These are phyloP conservation scores for Rosa rugosa DNA, from an alignment of 306 rosid genomes.

Conservation along the genomic window DNA sequence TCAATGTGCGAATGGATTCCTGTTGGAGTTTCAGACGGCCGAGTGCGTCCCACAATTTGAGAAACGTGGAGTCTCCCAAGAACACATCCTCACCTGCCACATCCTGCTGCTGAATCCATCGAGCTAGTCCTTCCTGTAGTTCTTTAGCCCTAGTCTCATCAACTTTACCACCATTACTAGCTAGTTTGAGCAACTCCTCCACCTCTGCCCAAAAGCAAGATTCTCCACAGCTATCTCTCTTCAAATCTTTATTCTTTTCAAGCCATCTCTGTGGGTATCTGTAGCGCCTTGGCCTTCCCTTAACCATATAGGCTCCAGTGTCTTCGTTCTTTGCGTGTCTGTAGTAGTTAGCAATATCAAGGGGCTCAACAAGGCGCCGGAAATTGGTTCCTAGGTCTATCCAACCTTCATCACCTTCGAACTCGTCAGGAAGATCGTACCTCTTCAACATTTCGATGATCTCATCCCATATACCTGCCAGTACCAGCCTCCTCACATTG, in stretches of 20 bases:
- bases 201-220: conserved; percentile 70
- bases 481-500: conserved; percentile 62
- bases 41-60: conserved; percentile 48
- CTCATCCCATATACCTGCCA: conserved; percentile 78
- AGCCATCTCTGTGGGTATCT: conserved; percentile 64
- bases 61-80: conserved; percentile 41
- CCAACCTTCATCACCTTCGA: conserved; percentile 58
- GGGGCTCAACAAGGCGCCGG: conserved; percentile 71
- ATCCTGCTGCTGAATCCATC: conserved; percentile 26
- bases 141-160: conserved; percentile 2
- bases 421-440: conserved; percentile 72
- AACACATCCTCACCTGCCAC: conserved; percentile 42
- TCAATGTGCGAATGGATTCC: too few relatives aligned
- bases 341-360: conserved; percentile 81
- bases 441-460: conserved; percentile 58
- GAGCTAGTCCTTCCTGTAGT: conserved; percentile 27
- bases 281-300: conserved; percentile 65
- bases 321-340: conserved; percentile 64
- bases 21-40: conserved; percentile 36
- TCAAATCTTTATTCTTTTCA: conserved; percentile 35
- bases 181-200: conserved; percentile 56
- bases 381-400: conserved; percentile 43
- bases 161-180: neutral
- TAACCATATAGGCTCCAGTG: conserved; percentile 49
- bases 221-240: conserved; percentile 35